Evolutionary conservation across 306 rosid genomes (phyloP), one percentile per base, ranked within the genome.

Genomic region (Sesbania bispinosa): DNA sequence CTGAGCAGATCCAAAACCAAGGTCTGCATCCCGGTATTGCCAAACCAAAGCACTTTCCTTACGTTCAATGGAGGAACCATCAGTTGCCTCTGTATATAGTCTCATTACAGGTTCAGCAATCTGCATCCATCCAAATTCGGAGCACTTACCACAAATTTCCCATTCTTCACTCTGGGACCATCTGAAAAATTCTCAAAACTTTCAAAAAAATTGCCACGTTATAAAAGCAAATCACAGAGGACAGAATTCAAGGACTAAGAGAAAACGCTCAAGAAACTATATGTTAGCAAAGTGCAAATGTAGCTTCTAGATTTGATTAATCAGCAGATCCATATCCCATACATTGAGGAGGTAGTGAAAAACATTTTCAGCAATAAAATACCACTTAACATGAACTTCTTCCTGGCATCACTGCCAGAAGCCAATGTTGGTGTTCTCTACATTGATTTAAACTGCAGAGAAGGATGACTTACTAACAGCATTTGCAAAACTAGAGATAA

Each of bases 1-100:
- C 73, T 90, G 96, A 77, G 89, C 46, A 67, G 96, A 90, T 67
- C 96, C 96, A 18, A 90, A 90, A 35, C 83, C 87, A 23, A 81
- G 77, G 80, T 88, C 94, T 18, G 96, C 94, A 69, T 90, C 89
- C 54, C 90, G 74, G 59, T 90, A 88, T 69, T 88, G 89, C 96
- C 96, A 90, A 47, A 90, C 96, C 69, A 90, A 73, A 71, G 96
- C 87, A 79, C 94, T 90, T 78, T 90, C 94, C 71, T 90, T 90
- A 16, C 52, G 81, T 73, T 90, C 96, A 58, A 90, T 88, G 55
- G 74, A 47, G 46, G 96, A 86, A 69, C 96, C 96, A 79, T 88
- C 96, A 46, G 96, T 90, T 36, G 96, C 88, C 86, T 90, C 96
- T 11, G 94, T 88, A 69, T 90, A 90, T 20, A 79, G 73, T 53